phyloP scores from a whole-genome alignment of 2,329 filamentous ascomycete genomes.

The Penicillium sp. region DNA sequence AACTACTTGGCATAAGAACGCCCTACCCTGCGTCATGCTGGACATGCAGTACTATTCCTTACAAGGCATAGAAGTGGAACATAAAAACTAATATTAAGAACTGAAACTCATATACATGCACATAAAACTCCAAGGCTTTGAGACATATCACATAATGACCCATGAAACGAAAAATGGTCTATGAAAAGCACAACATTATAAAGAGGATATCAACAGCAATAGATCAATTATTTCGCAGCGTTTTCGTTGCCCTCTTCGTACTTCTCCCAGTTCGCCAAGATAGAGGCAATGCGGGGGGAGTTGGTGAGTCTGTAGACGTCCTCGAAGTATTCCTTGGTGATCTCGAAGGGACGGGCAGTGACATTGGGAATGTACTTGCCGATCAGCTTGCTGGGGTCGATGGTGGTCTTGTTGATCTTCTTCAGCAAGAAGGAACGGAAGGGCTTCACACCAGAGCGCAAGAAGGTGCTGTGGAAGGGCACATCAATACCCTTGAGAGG shows the following conservation, averaged over 20 bases:
- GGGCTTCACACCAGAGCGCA: slow-evolving; percentile 96
- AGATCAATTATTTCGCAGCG: slow-evolving; percentile 13
- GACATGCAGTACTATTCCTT: no score
- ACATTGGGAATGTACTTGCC: slow-evolving; percentile 99
- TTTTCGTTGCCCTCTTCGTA: slow-evolving; percentile 50
- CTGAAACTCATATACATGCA: slow-evolving; percentile 22
- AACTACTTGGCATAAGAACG: no score
- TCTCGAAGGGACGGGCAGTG: slow-evolving; percentile 88
- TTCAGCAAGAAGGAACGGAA: slow-evolving; percentile 98
- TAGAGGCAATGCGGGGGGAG: slow-evolving; percentile 55
- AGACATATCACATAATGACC: slow-evolving; percentile 28
- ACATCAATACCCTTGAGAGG: slow-evolving; percentile 97
- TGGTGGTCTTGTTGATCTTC: slow-evolving; percentile 99
- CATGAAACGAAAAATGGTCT: slow-evolving; percentile 14
- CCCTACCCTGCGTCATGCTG: no score
- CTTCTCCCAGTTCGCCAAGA: slow-evolving; percentile 80
- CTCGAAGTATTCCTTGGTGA: slow-evolving; percentile 99
- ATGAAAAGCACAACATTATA: slow-evolving; percentile 19
- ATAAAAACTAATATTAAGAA: slow-evolving; percentile 7
- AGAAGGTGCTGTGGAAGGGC: slow-evolving; percentile 97
- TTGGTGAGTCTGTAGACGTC: slow-evolving; percentile 96
- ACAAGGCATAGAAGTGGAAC: no score
- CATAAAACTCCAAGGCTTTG: slow-evolving; percentile 21
- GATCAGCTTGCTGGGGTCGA: slow-evolving; percentile 92
- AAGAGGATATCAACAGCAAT: slow-evolving; percentile 19